Percentiles rank a stretch among this genome's conserved stretches.
These are phyloP conservation scores for Talaromyces sp. DNA, from an alignment of 2,329 filamentous ascomycete genomes.

Conservation along the genomic window DNA sequence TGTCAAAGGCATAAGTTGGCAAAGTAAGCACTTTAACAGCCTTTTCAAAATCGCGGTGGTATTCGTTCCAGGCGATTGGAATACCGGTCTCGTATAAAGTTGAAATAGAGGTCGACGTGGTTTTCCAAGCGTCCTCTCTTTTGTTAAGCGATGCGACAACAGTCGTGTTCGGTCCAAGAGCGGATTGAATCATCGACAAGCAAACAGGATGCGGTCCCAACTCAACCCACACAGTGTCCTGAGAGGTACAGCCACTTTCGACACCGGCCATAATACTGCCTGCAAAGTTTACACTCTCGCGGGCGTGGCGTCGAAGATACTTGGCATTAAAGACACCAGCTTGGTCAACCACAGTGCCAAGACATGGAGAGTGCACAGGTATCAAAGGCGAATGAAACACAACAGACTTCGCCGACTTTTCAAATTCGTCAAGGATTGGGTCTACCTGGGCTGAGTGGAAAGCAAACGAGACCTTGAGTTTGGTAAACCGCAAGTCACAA, in stretches of 20 bases:
- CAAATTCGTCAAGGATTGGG: slow-evolving; percentile 29
- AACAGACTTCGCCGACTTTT: background rate
- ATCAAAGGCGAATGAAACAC: slow-evolving; percentile 26
- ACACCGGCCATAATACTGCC: background rate
- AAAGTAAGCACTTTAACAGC: slow-evolving; percentile 17
- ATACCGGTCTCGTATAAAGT: slow-evolving; percentile 41
- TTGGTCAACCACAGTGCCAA: slow-evolving; percentile 33
- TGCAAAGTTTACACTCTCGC: slow-evolving; percentile 60
- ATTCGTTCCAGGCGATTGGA: slow-evolving; percentile 64
- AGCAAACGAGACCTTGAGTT: slow-evolving; percentile 61
- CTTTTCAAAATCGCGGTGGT: slow-evolving; percentile 51
- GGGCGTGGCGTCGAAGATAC: slow-evolving; percentile 61
- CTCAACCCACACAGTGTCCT: background rate
- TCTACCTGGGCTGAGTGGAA: slow-evolving; percentile 24
- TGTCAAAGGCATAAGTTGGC: slow-evolving; percentile 20
- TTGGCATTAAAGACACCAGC: slow-evolving; percentile 39
- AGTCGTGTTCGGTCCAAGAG: background rate
- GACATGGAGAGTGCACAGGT: slow-evolving; percentile 42
- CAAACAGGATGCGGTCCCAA: slow-evolving; percentile 6
- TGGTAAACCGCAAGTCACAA: slow-evolving; percentile 17
- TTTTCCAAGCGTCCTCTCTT: background rate
- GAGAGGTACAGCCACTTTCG: background rate
- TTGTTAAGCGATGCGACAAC: background rate
- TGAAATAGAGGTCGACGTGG: background rate
- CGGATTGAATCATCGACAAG: background rate